Conservation (phyloP, 345 rosid species). For the Arabis alpina region DNA sequence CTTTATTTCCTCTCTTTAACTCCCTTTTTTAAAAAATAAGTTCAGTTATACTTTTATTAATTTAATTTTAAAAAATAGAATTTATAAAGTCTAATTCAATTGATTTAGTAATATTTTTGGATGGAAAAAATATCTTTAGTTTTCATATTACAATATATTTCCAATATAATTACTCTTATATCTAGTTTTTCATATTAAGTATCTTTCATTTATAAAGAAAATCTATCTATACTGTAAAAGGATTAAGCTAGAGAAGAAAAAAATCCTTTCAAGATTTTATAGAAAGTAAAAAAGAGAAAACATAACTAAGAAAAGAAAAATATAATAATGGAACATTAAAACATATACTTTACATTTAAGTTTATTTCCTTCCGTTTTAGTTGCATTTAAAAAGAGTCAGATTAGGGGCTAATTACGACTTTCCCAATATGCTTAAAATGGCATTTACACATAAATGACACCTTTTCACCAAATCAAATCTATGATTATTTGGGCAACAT, state of each 20-base stretch:
- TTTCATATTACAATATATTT: too few species aligned
- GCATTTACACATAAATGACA: not conserved
- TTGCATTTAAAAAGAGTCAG: conserved; percentile 21
- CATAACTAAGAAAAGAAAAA: not conserved
- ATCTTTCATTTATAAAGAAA: too few species aligned
- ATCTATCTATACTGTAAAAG: not conserved
- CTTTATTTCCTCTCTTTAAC: too few species aligned
- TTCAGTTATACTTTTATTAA: too few species aligned
- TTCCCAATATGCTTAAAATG: conserved; percentile 1
- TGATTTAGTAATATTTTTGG: too few species aligned
- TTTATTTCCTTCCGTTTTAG: conserved; percentile 38
- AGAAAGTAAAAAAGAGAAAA: not conserved
- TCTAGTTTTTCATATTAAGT: too few species aligned
- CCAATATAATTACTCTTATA: too few species aligned
- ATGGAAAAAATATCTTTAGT: too few species aligned
- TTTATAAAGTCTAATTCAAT: too few species aligned
- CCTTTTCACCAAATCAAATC: conserved; percentile 14
- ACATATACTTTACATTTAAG: conserved; percentile 27
- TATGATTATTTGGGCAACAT: not conserved
- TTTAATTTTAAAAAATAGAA: too few species aligned
- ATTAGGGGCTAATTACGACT: conserved; percentile 17
- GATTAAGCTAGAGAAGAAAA: not conserved
- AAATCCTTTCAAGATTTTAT: not conserved
- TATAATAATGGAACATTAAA: conserved; percentile 7
- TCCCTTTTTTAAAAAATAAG: too few species aligned